Base-by-base conservation (phyloP, 2,329 filamentous ascomycete species). In the Colletotrichum ledebouriae region DNA sequence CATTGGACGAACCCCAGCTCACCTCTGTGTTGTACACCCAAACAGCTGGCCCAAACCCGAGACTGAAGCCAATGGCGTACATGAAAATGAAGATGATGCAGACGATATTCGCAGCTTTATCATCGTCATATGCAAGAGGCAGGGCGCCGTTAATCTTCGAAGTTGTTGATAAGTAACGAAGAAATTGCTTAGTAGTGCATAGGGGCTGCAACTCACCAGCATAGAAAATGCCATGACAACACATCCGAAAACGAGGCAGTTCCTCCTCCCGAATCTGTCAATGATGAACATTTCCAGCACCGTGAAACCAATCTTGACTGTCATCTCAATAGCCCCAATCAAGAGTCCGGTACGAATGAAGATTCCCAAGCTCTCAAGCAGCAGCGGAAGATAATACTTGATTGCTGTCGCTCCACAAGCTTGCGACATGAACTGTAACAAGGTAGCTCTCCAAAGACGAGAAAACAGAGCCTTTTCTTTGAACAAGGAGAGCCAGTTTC, bases 21-120 rank as follows among this genome's bases (percentile, higher is more conserved):
- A 86, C 84, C 78, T 89, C 86, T 0, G 85, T 82, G n/a, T 85
- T 84, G 69, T 89, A 89, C 0, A 89, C 85, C 86, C 86, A 89
- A 0, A 85, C 81, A 1, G 85, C 83, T 0, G 86, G 85, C 0
- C 86, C 86, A 49, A 88, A 87, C 0, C 86, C 85, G 69, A 89
- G 78, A 58, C 84, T 87, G 73, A 87, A 89, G 0, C 86, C 86
- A 58, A 88, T 80, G 7, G 86, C 84, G 73, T 87, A 89, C 49
- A 89, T 76, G 73, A 88, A 88, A 46, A 88, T 84, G 72, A 87
- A 88, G 11, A 83, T 77, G 22, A 88, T 81, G 72, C 86, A 87
- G 4, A 79, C 74, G 50, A 84, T 81, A 73, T 88, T 85, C 0
- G 86, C 79, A 0, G 74, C 78, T 12, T 76, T 78, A 74, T 86